phyloP scores from a whole-genome alignment of 148 eudicot genomes.

The Dianthus caryophyllus region DNA sequence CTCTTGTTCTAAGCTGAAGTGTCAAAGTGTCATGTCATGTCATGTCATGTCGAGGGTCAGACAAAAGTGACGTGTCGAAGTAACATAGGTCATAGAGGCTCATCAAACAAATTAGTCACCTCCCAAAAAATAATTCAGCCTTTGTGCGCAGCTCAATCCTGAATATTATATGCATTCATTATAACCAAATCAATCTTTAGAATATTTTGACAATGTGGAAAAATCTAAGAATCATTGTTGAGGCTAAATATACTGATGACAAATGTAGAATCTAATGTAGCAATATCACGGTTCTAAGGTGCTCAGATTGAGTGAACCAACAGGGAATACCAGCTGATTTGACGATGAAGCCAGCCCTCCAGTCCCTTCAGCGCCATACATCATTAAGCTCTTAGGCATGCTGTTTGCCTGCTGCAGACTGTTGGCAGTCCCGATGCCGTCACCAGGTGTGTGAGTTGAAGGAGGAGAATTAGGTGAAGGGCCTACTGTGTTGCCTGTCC shows the following conservation, averaged over 20 bases:
- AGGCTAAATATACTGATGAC: neutral
- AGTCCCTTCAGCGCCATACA: conserved; percentile 82
- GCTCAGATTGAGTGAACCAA: neutral
- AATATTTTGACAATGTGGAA: neutral
- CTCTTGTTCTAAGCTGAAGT: too few relatives aligned
- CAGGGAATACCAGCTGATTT: conserved; percentile 82
- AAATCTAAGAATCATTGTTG: neutral
- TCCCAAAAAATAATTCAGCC: neutral
- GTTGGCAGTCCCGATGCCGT: conserved; percentile 66
- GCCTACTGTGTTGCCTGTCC: conserved; percentile 93
- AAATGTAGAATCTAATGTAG: neutral
- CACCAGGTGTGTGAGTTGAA: conserved; percentile 96
- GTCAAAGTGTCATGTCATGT: too few relatives aligned
- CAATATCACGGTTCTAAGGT: neutral
- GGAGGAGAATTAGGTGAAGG: conserved; percentile 95
- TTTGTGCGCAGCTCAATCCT: neutral
- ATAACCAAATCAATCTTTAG: neutral
- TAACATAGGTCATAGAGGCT: too few relatives aligned
- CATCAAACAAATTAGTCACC: neutral
- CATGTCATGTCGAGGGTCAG: too few relatives aligned
- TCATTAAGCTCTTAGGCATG: conserved; percentile 74
- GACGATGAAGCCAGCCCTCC: conserved; percentile 89
- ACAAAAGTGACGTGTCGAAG: too few relatives aligned
- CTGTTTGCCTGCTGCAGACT: conserved; percentile 72
- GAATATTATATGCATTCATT: neutral